phyloP scores from a whole-genome alignment of 2,329 filamentous ascomycete genomes.

The Nothophaeocryptopus gaeumannii region DNA sequence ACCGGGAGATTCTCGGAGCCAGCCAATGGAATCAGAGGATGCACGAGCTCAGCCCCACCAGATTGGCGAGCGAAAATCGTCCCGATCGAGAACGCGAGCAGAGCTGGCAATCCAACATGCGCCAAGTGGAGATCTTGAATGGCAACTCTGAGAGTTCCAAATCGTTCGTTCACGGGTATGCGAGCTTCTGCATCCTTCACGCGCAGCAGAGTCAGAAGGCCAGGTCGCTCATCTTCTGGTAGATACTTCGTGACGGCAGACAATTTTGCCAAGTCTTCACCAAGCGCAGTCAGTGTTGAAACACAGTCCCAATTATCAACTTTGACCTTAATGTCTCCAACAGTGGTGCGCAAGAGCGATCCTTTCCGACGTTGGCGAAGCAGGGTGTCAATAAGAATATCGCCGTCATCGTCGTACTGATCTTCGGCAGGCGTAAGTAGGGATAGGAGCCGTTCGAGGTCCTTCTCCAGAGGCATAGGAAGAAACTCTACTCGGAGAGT shows the following conservation, averaged over 20 bases:
- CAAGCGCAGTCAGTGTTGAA: slow-evolving; percentile 65
- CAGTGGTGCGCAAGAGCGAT: slow-evolving; percentile 68
- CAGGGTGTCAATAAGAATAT: slow-evolving; percentile 91
- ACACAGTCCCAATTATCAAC: slow-evolving; percentile 65
- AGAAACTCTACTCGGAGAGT: slow-evolving; percentile 68
- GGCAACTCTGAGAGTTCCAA: slow-evolving; percentile 63
- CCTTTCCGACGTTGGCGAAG: slow-evolving; percentile 83
- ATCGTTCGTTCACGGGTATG: slow-evolving; percentile 62
- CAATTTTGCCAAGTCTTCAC: slow-evolving; percentile 72
- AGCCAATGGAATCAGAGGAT: slow-evolving; percentile 51
- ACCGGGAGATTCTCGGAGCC: slow-evolving; percentile 56
- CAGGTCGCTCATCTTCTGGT: slow-evolving; percentile 90
- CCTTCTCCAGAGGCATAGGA: slow-evolving; percentile 68
- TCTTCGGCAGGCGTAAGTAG: slow-evolving; percentile 89
- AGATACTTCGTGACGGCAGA: slow-evolving; percentile 91
- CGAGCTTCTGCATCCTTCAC: slow-evolving; percentile 62
- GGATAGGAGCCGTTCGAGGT: slow-evolving; percentile 77
- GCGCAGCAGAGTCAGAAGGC: slow-evolving; percentile 70
- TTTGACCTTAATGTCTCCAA: slow-evolving; percentile 63
- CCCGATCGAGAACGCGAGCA: slow-evolving; percentile 74
- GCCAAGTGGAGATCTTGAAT: slow-evolving; percentile 66
- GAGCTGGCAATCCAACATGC: slow-evolving; percentile 79
- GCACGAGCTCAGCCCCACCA: slow-evolving; percentile 65
- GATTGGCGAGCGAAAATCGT: slow-evolving; percentile 59
- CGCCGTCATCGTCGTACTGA: slow-evolving; percentile 83